A percentile compares a stretch with the other conserved stretches of the same genome.
These are phyloP conservation scores for Mycena maculata DNA, from an alignment of 768 basidiomycete species.

Conservation along the genomic window DNA sequence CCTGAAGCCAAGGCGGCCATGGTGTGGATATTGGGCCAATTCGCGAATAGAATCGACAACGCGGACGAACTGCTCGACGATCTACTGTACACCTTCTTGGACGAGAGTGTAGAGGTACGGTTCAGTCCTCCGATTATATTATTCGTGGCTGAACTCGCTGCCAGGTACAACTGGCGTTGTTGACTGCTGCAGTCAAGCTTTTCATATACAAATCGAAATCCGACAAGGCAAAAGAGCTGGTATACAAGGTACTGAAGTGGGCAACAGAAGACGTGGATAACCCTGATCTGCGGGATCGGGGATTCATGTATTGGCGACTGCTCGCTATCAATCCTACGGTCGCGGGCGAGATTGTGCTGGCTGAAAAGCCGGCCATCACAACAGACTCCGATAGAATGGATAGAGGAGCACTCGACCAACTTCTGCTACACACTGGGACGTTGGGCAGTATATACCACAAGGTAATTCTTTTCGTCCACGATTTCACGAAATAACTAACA, in stretches of 20 bases:
- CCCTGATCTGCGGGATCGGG: constrained; percentile 95
- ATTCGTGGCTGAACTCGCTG: neutral
- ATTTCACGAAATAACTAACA: neutral
- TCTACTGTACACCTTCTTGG: constrained; percentile 86
- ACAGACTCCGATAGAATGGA: constrained; percentile 99
- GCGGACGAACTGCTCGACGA: constrained; percentile 96
- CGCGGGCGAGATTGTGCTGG: constrained; percentile 89
- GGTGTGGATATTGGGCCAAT: constrained; percentile 98
- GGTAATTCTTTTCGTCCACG: neutral
- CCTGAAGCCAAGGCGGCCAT: constrained; percentile 97
- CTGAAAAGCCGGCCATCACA: constrained; percentile 96
- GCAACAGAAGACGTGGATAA: constrained; percentile 98
- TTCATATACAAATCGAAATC: constrained; percentile 91
- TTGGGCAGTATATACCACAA: constrained; percentile 98
- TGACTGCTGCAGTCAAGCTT: constrained; percentile 95
- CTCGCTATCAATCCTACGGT: constrained; percentile 91
- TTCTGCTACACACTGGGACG: constrained; percentile 93
- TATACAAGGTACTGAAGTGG: constrained; percentile 96
- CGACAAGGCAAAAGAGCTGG: constrained; percentile 86
- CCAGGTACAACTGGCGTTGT: constrained; percentile 93
- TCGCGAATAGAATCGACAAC: constrained; percentile 94
- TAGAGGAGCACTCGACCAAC: constrained; percentile 93
- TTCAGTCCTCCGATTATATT: neutral
- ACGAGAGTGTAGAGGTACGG: constrained; percentile 92
- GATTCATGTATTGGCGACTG: constrained; percentile 99